Percentiles rank a stretch among this genome's conserved stretches.
phyloP scores from a whole-genome alignment of 257 asterid species.

The Catharanthus roseus region DNA sequence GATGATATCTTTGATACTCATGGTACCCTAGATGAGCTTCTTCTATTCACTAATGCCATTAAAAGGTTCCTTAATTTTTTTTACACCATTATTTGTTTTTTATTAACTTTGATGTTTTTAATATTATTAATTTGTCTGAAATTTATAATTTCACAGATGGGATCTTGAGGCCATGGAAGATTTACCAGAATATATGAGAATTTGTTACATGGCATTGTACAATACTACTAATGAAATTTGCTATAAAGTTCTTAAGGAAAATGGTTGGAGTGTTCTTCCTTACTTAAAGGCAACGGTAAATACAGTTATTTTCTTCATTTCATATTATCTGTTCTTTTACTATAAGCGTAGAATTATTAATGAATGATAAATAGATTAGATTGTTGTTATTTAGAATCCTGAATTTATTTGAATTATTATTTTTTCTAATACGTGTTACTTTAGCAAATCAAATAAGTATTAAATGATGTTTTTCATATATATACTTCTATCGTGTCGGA shows the following conservation, averaged over 20 bases:
- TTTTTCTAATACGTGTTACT: no score
- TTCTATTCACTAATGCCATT: conserved; percentile 59
- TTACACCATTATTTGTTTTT: no score
- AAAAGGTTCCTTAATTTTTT: conserved; percentile 30
- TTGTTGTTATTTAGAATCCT: no score
- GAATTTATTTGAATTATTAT: no score
- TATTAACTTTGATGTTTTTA: neutral
- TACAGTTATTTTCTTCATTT: no score
- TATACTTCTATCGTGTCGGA: no score
- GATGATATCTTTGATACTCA: conserved; percentile 63
- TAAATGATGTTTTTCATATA: no score
- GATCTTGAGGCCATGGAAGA: conserved; percentile 59
- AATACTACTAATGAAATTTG: conserved; percentile 59
- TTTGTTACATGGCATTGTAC: conserved; percentile 68
- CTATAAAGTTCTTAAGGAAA: conserved; percentile 56
- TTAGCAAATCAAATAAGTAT: no score
- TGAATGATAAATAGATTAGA: no score
- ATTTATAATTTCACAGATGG: conserved; percentile 38
- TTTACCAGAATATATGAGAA: conserved; percentile 61
- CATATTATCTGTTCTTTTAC: no score
- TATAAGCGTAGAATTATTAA: no score
- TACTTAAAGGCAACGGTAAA: conserved; percentile 51
- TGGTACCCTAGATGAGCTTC: conserved; percentile 51
- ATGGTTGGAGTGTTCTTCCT: conserved; percentile 51
- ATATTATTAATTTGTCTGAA: neutral